Evolutionary conservation across 1,139 yeast genomes (phyloP).

Genomic region (Chernovozyma aurita): DNA sequence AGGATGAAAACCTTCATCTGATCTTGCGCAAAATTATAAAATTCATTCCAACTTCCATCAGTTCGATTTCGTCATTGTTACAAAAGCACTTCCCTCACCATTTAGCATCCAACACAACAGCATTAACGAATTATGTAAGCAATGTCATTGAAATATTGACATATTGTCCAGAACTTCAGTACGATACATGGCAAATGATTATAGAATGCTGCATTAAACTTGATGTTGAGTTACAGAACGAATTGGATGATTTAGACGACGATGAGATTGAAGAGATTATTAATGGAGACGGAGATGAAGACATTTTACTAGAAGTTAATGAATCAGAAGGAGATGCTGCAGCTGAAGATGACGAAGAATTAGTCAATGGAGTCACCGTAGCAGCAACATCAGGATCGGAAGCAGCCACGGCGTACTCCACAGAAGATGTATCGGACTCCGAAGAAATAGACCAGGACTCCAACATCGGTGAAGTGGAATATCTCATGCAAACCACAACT

Average conservation of each 20-base stretch:
- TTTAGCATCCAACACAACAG: conserved; percentile 48
- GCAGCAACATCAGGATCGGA: neutral
- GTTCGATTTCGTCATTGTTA: conserved; percentile 56
- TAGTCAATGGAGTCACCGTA: conserved; percentile 7
- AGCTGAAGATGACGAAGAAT: conserved; percentile 18
- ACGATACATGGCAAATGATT: conserved; percentile 74
- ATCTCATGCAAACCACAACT: conserved; percentile 32
- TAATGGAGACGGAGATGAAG: conserved; percentile 45
- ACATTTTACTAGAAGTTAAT: conserved; percentile 17
- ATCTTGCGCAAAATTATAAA: conserved; percentile 59
- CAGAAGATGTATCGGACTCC: conserved; percentile 15
- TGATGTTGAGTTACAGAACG: conserved; percentile 93
- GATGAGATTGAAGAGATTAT: conserved; percentile 65
- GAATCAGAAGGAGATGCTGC: conserved; percentile 24
- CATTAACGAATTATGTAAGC: conserved; percentile 57
- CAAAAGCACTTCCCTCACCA: conserved; percentile 75
- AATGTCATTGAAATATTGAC: conserved; percentile 57
- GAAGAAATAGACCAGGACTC: conserved; percentile 21
- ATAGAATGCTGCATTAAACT: conserved; percentile 78
- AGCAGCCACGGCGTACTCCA: no score
- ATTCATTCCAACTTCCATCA: conserved; percentile 77
- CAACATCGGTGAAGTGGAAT: conserved; percentile 34
- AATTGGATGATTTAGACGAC: conserved; percentile 73
- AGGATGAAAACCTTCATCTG: conserved; percentile 37
- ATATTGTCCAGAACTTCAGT: conserved; percentile 73